Percentiles rank a stretch among this genome's conserved stretches.
These are phyloP conservation scores for Cucumis cinereus DNA, from an alignment of 306 rosid species.

Conservation along the genomic window DNA sequence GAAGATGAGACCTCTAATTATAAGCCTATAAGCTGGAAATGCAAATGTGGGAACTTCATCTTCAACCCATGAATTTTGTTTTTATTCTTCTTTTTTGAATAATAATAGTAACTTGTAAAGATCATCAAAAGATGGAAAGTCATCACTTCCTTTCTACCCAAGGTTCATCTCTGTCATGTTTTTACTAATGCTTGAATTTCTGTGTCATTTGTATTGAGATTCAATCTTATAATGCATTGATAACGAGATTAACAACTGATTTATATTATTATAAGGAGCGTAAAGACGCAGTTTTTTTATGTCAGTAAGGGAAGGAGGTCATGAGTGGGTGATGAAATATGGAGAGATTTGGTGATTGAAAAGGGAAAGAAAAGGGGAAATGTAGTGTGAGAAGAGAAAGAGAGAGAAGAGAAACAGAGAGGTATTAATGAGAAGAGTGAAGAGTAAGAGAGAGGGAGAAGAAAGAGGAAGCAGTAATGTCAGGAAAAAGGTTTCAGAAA, in stretches of 20 bases:
- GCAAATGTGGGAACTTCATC: constrained; percentile 63
- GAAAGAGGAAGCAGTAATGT: background rate
- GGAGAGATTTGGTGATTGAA: background rate
- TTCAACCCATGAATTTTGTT: constrained; percentile 46
- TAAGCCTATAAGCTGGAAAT: constrained; percentile 81
- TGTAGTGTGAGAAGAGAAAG: background rate
- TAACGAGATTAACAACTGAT: no score
- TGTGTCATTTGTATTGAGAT: background rate
- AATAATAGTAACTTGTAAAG: background rate
- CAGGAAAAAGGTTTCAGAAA: constrained; percentile 21
- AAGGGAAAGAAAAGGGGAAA: background rate
- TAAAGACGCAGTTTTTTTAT: background rate
- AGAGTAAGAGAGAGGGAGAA: background rate
- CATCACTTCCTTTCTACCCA: background rate
- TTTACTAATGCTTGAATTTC: background rate
- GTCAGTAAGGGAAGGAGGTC: background rate
- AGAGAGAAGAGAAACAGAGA: background rate
- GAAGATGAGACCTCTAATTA: constrained; percentile 54
- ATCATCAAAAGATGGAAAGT: background rate
- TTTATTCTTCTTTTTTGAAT: background rate
- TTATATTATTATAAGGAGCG: no score
- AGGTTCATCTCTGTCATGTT: background rate
- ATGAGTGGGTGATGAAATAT: background rate
- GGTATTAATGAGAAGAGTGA: background rate
- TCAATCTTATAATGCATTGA: no score